phyloP scores from a whole-genome alignment of 2,329 filamentous ascomycete genomes.

The Ophiostoma novo-ulmi region DNA sequence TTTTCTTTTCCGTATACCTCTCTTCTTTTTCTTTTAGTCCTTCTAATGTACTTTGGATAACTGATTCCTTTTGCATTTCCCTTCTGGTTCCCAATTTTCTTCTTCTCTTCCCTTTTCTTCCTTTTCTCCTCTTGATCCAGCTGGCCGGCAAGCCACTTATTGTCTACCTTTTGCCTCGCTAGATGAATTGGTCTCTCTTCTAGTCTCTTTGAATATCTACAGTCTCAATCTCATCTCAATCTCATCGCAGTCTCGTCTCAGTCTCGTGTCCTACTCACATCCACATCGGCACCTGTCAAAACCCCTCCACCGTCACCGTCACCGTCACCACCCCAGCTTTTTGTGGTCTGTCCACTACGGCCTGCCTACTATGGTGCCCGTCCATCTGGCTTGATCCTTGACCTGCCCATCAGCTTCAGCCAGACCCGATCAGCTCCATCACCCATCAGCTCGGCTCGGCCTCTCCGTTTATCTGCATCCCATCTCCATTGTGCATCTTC shows the following conservation, averaged over 20 bases:
- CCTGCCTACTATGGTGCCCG: neutral
- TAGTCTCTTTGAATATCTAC: too few species aligned
- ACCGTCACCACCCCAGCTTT: neutral
- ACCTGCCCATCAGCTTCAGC: neutral
- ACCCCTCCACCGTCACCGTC: neutral
- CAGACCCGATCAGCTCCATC: neutral
- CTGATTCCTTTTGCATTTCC: neutral
- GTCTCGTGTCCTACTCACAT: neutral
- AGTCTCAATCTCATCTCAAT: too few species aligned
- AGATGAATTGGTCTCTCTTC: too few species aligned
- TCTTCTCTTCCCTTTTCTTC: neutral
- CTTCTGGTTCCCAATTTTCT: neutral
- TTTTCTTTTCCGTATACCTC: neutral
- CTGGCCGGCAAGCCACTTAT: neutral
- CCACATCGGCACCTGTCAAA: neutral
- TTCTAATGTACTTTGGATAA: neutral
- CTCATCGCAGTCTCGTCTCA: neutral
- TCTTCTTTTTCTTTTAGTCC: neutral
- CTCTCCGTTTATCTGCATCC: neutral
- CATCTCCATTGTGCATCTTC: neutral
- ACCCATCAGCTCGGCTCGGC: neutral
- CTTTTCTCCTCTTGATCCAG: neutral
- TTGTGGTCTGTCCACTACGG: neutral
- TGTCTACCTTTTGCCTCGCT: neutral
- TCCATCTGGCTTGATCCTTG: neutral